phyloP scores from a whole-genome alignment of 768 basidiomycete genomes.

The Coprinopsis cinerea region DNA sequence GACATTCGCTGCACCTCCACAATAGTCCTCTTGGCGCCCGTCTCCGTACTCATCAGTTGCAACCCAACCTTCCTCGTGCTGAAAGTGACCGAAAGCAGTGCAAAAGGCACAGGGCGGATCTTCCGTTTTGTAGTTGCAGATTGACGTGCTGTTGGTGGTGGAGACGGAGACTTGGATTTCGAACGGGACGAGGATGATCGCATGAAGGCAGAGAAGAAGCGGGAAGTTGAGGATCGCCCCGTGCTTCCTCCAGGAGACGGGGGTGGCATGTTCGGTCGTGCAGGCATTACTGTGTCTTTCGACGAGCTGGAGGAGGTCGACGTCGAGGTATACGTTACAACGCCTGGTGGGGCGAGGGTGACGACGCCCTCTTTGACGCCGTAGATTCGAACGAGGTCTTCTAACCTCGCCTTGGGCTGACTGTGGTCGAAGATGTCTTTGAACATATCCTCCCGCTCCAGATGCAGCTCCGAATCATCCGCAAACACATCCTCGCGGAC shows the following conservation, averaged over 20 bases:
- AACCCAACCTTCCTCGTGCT: conserved; percentile 37
- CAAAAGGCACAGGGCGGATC: conserved; percentile 27
- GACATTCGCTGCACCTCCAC: conserved; percentile 40
- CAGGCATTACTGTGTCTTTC: conserved; percentile 5
- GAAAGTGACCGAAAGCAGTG: conserved; percentile 34
- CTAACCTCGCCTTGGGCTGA: conserved; percentile 70
- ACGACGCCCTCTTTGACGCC: conserved; percentile 37
- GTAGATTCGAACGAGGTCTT: conserved; percentile 58
- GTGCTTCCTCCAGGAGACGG: not conserved
- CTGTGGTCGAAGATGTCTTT: conserved; percentile 73
- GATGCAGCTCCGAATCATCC: conserved; percentile 70
- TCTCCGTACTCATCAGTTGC: conserved; percentile 23
- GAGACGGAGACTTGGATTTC: conserved; percentile 5
- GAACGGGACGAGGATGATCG: not conserved
- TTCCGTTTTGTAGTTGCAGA: conserved; percentile 11
- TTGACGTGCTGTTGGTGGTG: conserved; percentile 1
- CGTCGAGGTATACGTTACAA: conserved; percentile 4
- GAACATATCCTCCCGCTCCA: conserved; percentile 70
- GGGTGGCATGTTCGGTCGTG: conserved; percentile 1
- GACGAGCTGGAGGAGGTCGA: not conserved
- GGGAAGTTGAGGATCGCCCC: conserved; percentile 1
- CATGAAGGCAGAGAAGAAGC: conserved; percentile 14
- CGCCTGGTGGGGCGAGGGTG: conserved; percentile 16
- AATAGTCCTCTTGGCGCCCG: conserved; percentile 43
- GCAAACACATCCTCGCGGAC: conserved; percentile 74